A percentile compares a stretch with the other conserved stretches of the same genome.
Evolutionary conservation across 116 monocot species (phyloP).

Genomic region (Posidonia oceanica): DNA sequence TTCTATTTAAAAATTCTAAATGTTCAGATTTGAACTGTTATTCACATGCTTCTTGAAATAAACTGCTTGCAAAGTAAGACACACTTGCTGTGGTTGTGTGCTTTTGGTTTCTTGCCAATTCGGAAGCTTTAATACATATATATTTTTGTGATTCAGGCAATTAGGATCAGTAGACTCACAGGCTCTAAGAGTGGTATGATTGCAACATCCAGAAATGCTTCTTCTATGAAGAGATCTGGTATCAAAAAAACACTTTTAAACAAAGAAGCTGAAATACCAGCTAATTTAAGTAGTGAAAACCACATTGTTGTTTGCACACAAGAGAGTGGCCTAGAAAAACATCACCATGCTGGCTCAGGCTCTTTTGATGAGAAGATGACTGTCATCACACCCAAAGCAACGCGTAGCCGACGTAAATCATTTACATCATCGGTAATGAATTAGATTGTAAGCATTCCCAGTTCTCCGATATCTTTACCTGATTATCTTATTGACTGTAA

Average conservation of each 20-base stretch:
- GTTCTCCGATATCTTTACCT: background rate
- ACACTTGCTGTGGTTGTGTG: background rate
- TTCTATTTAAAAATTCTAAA: too few relatives aligned
- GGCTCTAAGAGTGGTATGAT: background rate
- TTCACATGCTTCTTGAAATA: background rate
- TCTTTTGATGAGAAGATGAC: conserved; percentile 4
- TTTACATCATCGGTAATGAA: conserved; percentile 36
- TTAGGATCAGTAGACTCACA: background rate
- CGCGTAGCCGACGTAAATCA: conserved; percentile 26
- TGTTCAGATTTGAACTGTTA: too few relatives aligned
- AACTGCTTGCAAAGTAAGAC: background rate
- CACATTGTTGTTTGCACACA: background rate
- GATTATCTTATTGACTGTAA: conserved; percentile 1
- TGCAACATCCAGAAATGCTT: background rate
- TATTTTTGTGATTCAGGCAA: background rate
- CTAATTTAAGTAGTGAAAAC: background rate
- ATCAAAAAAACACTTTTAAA: background rate
- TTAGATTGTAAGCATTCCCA: background rate
- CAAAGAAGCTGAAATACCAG: background rate
- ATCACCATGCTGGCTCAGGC: too few relatives aligned
- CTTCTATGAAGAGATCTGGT: background rate
- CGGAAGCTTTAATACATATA: background rate
- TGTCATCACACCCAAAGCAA: conserved; percentile 12
- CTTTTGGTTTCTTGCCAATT: background rate
- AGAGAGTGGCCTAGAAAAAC: background rate